Evolutionary conservation across 257 asterid genomes (phyloP), one percentile per base, ranked within the genome.

Genomic region (Gentiana straminea): DNA sequence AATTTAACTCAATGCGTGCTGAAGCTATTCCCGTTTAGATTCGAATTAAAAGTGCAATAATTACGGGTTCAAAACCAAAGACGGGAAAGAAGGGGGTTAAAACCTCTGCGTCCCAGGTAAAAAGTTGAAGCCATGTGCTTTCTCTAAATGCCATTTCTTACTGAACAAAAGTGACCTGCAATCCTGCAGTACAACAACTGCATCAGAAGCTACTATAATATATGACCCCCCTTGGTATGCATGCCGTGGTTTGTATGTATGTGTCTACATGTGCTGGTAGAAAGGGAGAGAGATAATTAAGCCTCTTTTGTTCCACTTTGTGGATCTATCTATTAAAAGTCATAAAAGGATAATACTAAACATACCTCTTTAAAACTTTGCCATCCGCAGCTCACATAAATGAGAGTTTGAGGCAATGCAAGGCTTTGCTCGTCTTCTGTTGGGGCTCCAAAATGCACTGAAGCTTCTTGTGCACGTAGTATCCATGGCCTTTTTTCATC

Each of bases 301-400:
- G 24, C 24, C 24, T 24, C 24, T 24, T 24, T 24, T 24, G 24
- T 24, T 24, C 24, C 24, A 24, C 24, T 24, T 24, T 24, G 24
- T 24, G 24, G 24, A 24, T 24, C 24, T 24, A 24, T 24, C 24
- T 24, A 24, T 24, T 24, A 24, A 24, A 24, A 24, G 24, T 24
- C 24, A 33, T 57, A 59, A 58, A 59, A 11, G 52, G 9, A 24
- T 44, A 32, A 59, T 64, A 49, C 24, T 59, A 61, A 60, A 41
- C 44, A 5, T 68, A 84, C 98, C 91, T 81, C 79, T 79, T 82
- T 90, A 76, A 90, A 86, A 74, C 95, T 86, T 68, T 84, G 89
- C 98, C 98, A 90, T 59, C 98, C 95, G 13, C 95, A 90, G 80
- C 98, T 90, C 57, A 86, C 86, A 51, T 90, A 90, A 55, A 90